phyloP scores from a whole-genome alignment of 1,284 basidiomycete genomes.

The Tilletia caries region DNA sequence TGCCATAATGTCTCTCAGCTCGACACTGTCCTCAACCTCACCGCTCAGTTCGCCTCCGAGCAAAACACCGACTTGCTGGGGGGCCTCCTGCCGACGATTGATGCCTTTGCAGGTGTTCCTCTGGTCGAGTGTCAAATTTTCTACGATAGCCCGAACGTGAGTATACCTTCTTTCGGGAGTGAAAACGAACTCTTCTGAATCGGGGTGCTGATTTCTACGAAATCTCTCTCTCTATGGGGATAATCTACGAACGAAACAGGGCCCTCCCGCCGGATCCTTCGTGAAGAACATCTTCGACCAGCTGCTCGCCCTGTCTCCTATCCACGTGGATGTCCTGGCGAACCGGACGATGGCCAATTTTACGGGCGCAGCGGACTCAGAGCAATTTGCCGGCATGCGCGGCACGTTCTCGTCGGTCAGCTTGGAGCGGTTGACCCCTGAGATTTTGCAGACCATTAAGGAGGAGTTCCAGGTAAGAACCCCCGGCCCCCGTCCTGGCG shows the following conservation, averaged over 20 bases:
- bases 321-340: neutral
- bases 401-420: slow-evolving; percentile 3
- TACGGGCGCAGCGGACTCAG: neutral
- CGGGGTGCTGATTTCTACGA: no score
- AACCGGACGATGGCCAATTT: slow-evolving; percentile 9
- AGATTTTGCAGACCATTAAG: slow-evolving; percentile 7
- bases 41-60: slow-evolving; percentile 10
- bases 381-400: neutral
- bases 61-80: slow-evolving; percentile 15
- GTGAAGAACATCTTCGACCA: slow-evolving; percentile 4
- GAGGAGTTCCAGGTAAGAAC: slow-evolving; percentile 7
- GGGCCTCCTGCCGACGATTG: slow-evolving; percentile 16
- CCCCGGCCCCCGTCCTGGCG: no score
- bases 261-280: neutral
- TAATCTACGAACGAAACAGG: no score
- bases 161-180: no score
- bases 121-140: neutral
- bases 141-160: neutral
- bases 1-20: neutral
- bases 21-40: slow-evolving; percentile 11
- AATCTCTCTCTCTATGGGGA: no score
- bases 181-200: no score
- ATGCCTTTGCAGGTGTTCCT: slow-evolving; percentile 12
- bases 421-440: neutral
- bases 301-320: neutral